phyloP scores from a whole-genome alignment of 768 basidiomycete species.

The Termitomyces sp. region DNA sequence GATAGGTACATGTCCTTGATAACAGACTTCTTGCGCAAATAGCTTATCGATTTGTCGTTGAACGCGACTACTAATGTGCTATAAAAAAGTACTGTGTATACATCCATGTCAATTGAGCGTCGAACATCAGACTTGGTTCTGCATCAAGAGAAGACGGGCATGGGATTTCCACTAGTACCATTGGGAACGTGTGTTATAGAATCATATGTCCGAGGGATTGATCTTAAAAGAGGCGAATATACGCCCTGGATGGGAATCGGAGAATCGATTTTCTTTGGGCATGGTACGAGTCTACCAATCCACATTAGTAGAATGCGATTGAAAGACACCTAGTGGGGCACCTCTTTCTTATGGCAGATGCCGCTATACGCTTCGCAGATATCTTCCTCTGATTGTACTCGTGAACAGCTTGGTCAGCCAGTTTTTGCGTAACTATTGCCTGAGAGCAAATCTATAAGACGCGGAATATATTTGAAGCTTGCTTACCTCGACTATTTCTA shows the following conservation, averaged over 20 bases:
- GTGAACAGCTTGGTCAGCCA: not conserved
- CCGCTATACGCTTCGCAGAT: not conserved
- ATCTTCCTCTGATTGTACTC: not conserved
- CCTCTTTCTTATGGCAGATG: not conserved
- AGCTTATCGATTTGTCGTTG: not conserved
- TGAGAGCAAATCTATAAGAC: not conserved
- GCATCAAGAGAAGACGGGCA: not conserved
- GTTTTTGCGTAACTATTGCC: not conserved
- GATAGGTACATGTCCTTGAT: conserved; percentile 32
- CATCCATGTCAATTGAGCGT: not conserved
- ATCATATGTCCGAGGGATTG: not conserved
- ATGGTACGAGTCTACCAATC: not conserved
- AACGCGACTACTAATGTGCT: not conserved
- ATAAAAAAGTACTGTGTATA: not conserved
- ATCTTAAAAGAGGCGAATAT: not conserved
- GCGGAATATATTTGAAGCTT: not conserved
- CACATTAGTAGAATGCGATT: not conserved
- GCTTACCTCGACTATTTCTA: not conserved
- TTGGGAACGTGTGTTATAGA: not conserved
- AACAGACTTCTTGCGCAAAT: conserved; percentile 22
- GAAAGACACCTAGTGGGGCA: not conserved
- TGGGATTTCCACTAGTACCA: not conserved
- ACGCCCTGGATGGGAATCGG: not conserved
- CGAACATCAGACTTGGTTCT: not conserved
- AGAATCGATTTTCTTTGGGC: not conserved